A percentile compares a stretch with the other conserved stretches of the same genome.
These are phyloP conservation scores for Conoideocrella luteorostrata DNA, from an alignment of 2,329 filamentous ascomycete genomes.

Conservation along the genomic window DNA sequence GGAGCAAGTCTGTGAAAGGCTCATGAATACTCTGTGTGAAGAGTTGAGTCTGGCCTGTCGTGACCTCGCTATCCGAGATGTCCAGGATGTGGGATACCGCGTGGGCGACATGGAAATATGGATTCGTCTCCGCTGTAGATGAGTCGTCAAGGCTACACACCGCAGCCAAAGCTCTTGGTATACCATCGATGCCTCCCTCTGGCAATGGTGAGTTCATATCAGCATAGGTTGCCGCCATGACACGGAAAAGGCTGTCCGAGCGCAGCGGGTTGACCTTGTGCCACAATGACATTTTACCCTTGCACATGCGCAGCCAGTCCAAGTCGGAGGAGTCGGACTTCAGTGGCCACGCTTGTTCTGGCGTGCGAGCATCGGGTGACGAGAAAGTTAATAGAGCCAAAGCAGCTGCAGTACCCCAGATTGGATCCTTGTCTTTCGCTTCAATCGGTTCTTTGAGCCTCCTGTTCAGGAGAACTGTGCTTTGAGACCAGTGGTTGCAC, in stretches of 20 bases:
- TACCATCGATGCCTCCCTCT: slow-evolving; percentile 16
- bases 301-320: slow-evolving; percentile 28
- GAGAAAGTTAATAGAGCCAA: slow-evolving; percentile 34
- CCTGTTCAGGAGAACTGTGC: slow-evolving; percentile 32
- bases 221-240: slow-evolving; percentile 27
- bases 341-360: slow-evolving; percentile 29
- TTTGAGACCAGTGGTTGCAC: slow-evolving; percentile 36
- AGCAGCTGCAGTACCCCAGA: slow-evolving; percentile 40
- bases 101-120: slow-evolving; percentile 33
- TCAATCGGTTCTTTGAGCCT: slow-evolving; percentile 27
- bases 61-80: slow-evolving; percentile 23
- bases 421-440: slow-evolving; percentile 32
- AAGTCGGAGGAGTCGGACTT: slow-evolving; percentile 19
- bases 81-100: slow-evolving; percentile 24
- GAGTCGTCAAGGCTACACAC: slow-evolving; percentile 19
- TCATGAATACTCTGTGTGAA: slow-evolving; percentile 29
- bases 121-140: slow-evolving; percentile 27
- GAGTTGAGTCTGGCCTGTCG: slow-evolving; percentile 22
- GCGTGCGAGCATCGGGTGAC: slow-evolving; percentile 26
- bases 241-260: slow-evolving; percentile 27
- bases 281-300: slow-evolving; percentile 32
- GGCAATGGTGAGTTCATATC: slow-evolving; percentile 29
- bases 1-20: slow-evolving; percentile 25
- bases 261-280: slow-evolving; percentile 26
- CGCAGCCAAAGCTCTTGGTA: slow-evolving; percentile 17